A percentile compares a stretch with the other conserved stretches of the same genome.
Conservation (phyloP, 805 yeast genomes). For the Sungouiella blattae region DNA sequence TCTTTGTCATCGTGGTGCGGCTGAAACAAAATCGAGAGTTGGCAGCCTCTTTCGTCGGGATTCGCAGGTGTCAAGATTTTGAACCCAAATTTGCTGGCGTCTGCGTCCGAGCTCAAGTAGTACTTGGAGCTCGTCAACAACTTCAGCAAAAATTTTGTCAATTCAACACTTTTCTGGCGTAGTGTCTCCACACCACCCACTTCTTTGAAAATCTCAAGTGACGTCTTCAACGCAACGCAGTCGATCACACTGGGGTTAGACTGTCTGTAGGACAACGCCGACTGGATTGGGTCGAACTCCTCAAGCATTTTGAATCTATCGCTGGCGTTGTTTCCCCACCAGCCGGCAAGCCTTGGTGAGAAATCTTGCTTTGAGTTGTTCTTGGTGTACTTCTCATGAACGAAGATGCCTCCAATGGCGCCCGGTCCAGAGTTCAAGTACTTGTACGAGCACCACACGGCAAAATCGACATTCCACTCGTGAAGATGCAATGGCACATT, state of each 20-base stretch:
- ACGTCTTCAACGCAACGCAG: slow-evolving; percentile 66
- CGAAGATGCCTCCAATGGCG: slow-evolving; percentile 81
- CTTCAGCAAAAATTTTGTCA: slow-evolving; percentile 57
- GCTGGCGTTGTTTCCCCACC: slow-evolving; percentile 88
- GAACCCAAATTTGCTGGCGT: slow-evolving; percentile 39
- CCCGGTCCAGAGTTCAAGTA: slow-evolving; percentile 94
- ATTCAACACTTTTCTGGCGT: slow-evolving; percentile 49
- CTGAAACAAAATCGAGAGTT: slow-evolving; percentile 67
- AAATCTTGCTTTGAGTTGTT: slow-evolving; percentile 27
- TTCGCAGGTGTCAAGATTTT: slow-evolving; percentile 70
- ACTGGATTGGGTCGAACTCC: slow-evolving; percentile 71
- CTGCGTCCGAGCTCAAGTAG: slow-evolving; percentile 34
- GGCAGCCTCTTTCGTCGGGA: slow-evolving; percentile 66
- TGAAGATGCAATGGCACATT: slow-evolving; percentile 75
- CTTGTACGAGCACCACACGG: slow-evolving; percentile 92
- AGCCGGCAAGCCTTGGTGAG: slow-evolving; percentile 80
- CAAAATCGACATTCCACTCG: slow-evolving; percentile 90
- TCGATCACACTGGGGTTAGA: slow-evolving; percentile 89
- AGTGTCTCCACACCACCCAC: slow-evolving; percentile 64
- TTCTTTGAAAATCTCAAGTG: slow-evolving; percentile 56
- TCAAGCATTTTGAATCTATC: slow-evolving; percentile 80
- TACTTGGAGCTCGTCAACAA: slow-evolving; percentile 44
- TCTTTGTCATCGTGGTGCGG: slow-evolving; percentile 33
- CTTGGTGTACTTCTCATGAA: slow-evolving; percentile 52
- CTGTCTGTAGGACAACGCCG: slow-evolving; percentile 86